A percentile compares a stretch with the other conserved stretches of the same genome.
These are phyloP conservation scores for Cryoendolithus antarcticus DNA, from an alignment of 2,329 filamentous ascomycete genomes.

Conservation along the genomic window DNA sequence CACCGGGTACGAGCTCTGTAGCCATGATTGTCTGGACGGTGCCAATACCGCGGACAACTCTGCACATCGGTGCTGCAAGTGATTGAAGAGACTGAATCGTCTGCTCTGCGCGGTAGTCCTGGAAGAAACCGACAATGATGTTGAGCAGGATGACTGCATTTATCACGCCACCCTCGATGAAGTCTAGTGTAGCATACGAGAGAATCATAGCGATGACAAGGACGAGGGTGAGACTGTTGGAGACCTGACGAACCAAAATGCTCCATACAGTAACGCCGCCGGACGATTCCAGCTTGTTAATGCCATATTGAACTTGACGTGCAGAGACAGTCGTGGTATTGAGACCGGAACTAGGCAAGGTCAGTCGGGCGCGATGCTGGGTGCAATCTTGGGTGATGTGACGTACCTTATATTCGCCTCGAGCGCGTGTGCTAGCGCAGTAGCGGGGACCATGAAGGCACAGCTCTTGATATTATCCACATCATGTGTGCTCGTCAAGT, in stretches of 20 bases:
- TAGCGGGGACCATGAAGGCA: slow-evolving; percentile 1
- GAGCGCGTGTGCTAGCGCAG: slow-evolving; percentile 2
- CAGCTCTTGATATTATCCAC: slow-evolving; percentile 2
- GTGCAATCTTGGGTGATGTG: too few species aligned
- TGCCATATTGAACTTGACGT: slow-evolving; percentile 16
- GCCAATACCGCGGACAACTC: slow-evolving; percentile 40
- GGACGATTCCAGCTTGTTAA: slow-evolving; percentile 18
- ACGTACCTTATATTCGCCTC: slow-evolving; percentile 1
- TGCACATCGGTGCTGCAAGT: slow-evolving; percentile 41
- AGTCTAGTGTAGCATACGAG: slow-evolving; percentile 44
- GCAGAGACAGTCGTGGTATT: slow-evolving; percentile 9
- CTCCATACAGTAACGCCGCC: slow-evolving; percentile 12
- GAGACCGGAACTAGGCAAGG: slow-evolving; percentile 12
- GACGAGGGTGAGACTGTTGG: slow-evolving; percentile 22
- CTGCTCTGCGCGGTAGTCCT: slow-evolving; percentile 46
- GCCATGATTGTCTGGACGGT: slow-evolving; percentile 39
- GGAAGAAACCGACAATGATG: slow-evolving; percentile 44
- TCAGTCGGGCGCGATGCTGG: slow-evolving; percentile 1
- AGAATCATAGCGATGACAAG: slow-evolving; percentile 45
- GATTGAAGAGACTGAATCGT: slow-evolving; percentile 43
- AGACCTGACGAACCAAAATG: slow-evolving; percentile 18
- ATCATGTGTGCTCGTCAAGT: not conserved
- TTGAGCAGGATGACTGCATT: slow-evolving; percentile 44
- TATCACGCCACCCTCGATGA: slow-evolving; percentile 47
- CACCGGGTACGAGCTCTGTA: slow-evolving; percentile 50